A percentile compares a stretch with the other conserved stretches of the same genome.
Evolutionary conservation across 1,284 basidiomycete genomes (phyloP).

Genomic region (Rhodotorula glutinis): DNA sequence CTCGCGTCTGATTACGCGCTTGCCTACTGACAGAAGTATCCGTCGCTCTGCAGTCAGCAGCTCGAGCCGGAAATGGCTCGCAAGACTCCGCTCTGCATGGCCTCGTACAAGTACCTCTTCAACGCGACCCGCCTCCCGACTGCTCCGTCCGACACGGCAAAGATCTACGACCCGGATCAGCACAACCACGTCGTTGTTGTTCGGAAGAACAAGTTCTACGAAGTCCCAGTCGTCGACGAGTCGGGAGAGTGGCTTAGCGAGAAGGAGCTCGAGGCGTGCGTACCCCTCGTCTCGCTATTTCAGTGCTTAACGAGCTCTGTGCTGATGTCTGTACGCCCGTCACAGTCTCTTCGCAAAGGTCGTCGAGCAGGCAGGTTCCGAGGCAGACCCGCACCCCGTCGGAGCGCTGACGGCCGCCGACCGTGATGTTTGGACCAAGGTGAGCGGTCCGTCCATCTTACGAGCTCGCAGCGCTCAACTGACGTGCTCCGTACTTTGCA

Average conservation of each 20-base stretch:
- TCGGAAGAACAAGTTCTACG: constrained; percentile 86
- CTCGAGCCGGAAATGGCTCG: constrained; percentile 88
- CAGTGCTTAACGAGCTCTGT: no score
- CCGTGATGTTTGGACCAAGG: constrained; percentile 85
- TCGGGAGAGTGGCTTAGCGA: constrained; percentile 67
- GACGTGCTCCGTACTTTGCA: constrained; percentile 38
- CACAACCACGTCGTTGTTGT: constrained; percentile 89
- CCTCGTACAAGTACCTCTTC: constrained; percentile 95
- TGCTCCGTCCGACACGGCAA: constrained; percentile 76
- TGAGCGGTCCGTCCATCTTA: constrained; percentile 44
- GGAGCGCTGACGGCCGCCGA: constrained; percentile 85
- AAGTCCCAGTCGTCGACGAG: constrained; percentile 64
- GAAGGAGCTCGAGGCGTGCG: constrained; percentile 69
- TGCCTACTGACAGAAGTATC: no score
- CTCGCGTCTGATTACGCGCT: no score
- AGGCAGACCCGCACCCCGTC: constrained; percentile 57
- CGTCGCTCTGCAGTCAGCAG: constrained; percentile 56
- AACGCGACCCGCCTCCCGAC: constrained; percentile 83
- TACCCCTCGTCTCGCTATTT: no score
- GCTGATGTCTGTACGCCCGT: no score
- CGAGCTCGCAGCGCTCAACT: neutral
- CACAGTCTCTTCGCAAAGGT: constrained; percentile 73
- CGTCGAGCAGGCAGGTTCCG: constrained; percentile 63
- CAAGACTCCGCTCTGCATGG: constrained; percentile 81
- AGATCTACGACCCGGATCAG: constrained; percentile 69